These are phyloP conservation scores for Lepidium aucheri DNA, from an alignment of 345 rosid species.

Conservation along the genomic window DNA sequence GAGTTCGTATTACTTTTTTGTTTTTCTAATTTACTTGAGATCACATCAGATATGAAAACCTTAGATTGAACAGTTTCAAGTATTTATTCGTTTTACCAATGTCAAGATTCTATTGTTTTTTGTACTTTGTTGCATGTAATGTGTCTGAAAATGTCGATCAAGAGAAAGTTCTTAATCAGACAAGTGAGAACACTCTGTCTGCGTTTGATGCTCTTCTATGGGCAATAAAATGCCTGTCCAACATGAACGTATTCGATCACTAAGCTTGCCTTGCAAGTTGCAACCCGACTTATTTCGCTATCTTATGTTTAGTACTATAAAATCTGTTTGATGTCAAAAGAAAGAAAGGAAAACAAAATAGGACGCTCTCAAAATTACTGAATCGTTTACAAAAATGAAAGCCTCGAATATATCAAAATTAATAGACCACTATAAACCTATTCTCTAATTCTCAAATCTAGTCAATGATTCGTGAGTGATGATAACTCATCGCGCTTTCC, in stretches of 20 bases:
- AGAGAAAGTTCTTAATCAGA: too few species aligned
- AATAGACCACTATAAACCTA: neutral
- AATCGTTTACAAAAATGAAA: neutral
- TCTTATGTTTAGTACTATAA: neutral
- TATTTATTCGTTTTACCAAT: neutral
- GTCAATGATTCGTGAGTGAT: neutral
- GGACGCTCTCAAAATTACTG: neutral
- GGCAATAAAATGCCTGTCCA: too few species aligned
- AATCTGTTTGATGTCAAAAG: neutral
- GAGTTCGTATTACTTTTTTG: neutral
- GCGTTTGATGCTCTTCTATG: too few species aligned
- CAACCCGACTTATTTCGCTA: neutral
- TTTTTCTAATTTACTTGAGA: neutral
- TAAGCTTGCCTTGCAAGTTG: too few species aligned
- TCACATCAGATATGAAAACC: neutral
- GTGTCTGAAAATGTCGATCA: too few species aligned
- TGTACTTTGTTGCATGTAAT: too few species aligned
- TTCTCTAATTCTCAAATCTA: neutral
- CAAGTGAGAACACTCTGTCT: too few species aligned
- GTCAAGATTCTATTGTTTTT: neutral
- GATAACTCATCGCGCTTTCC: slow-evolving; percentile 21
- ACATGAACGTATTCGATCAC: too few species aligned
- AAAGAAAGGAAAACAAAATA: neutral
- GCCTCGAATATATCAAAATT: neutral
- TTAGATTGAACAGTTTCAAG: slow-evolving; percentile 4